Percentiles rank a stretch among this genome's conserved stretches.
Conservation (phyloP, 148 eudicot species). For the Simmondsia chinensis region DNA sequence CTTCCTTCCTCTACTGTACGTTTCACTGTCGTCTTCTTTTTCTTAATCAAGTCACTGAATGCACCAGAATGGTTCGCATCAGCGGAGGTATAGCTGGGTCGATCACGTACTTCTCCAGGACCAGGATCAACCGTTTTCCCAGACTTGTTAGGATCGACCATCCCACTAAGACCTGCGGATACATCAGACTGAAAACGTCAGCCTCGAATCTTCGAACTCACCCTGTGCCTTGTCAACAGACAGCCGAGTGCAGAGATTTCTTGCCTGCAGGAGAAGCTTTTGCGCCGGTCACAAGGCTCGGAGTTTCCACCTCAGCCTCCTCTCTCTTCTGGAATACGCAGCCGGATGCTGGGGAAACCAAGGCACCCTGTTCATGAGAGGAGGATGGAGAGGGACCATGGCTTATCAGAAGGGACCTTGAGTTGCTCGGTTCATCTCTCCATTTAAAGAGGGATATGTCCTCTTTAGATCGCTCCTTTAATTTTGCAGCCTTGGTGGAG, state of each 20-base stretch:
- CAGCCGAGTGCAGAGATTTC: background rate
- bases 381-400: conserved; percentile 28
- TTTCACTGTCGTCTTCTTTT: conserved; percentile 35
- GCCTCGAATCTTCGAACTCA: too few species aligned
- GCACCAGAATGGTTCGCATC: conserved; percentile 4
- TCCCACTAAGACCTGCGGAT: too few species aligned
- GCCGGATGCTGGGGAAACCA: conserved; percentile 24
- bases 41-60: conserved; percentile 20
- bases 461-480: conserved; percentile 42
- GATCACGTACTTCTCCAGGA: conserved; percentile 8
- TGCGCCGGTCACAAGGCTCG: conserved; percentile 9
- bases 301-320: conserved; percentile 14
- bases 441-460: conserved; percentile 70
- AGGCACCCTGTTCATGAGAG: conserved; percentile 24
- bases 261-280: conserved; percentile 14
- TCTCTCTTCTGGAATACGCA: conserved; percentile 43
- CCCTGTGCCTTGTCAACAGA: too few species aligned
- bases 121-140: conserved; percentile 1
- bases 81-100: too few species aligned
- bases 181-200: too few species aligned
- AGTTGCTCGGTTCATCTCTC: conserved; percentile 45
- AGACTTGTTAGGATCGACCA: too few species aligned
- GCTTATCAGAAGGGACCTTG: conserved; percentile 13
- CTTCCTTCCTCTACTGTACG: conserved; percentile 25
- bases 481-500: conserved; percentile 37